These are phyloP conservation scores for Tilletia walkeri DNA, from an alignment of 1,284 basidiomycete genomes.

Conservation along the genomic window DNA sequence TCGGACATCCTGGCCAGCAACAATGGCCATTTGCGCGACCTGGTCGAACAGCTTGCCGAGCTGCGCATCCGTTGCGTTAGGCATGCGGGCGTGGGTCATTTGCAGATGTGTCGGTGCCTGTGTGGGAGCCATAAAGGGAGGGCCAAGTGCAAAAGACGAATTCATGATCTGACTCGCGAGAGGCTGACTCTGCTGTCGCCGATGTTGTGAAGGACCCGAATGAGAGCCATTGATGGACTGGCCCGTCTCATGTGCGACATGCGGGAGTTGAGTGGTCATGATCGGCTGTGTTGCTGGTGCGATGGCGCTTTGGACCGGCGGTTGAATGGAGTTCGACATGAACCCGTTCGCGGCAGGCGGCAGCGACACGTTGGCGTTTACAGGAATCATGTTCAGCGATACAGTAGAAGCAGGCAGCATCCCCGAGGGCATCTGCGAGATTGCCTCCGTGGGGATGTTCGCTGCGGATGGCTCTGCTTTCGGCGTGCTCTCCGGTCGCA, in stretches of 20 bases:
- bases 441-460: constrained; percentile 5
- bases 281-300: constrained; percentile 12
- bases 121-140: background rate
- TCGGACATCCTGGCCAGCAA: background rate
- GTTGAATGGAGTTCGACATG: background rate
- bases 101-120: background rate
- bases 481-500: background rate
- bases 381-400: background rate
- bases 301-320: background rate
- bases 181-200: constrained; percentile 11
- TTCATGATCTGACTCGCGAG: background rate
- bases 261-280: constrained; percentile 12
- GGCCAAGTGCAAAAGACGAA: background rate
- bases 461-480: constrained; percentile 1
- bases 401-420: constrained; percentile 7
- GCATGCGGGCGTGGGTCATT: background rate
- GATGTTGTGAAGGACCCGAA: background rate
- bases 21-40: background rate
- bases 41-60: constrained; percentile 3
- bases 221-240: no score
- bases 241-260: background rate
- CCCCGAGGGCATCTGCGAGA: constrained; percentile 4
- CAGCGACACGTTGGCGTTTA: background rate
- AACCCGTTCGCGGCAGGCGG: background rate
- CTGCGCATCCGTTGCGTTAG: background rate